These are phyloP conservation scores for Rhizopogon vesiculosus DNA, from an alignment of 768 basidiomycete species.

Conservation along the genomic window DNA sequence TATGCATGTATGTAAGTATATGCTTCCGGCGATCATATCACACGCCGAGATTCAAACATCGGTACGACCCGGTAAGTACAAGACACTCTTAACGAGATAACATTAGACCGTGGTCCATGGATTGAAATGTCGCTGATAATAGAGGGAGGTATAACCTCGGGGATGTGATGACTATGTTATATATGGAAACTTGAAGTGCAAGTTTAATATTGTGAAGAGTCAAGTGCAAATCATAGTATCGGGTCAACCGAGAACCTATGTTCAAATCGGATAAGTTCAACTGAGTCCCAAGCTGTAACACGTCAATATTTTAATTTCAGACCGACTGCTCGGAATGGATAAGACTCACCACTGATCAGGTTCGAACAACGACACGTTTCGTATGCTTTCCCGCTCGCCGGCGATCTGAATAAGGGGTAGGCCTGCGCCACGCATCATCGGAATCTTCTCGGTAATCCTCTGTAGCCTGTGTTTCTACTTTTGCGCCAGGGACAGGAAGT, in stretches of 20 bases:
- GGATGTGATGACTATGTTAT: neutral
- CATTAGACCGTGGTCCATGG: neutral
- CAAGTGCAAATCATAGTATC: neutral
- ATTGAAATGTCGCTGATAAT: neutral
- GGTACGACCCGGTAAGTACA: neutral
- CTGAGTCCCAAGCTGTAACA: neutral
- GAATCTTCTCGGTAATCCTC: constrained; percentile 54
- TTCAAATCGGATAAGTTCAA: neutral
- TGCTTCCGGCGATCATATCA: neutral
- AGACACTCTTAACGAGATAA: neutral
- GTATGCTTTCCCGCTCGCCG: constrained; percentile 80
- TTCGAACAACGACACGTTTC: constrained; percentile 59
- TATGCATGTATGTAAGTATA: neutral
- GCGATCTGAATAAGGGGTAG: constrained; percentile 71
- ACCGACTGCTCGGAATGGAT: neutral
- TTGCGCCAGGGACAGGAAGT: constrained; percentile 30
- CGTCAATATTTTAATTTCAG: neutral
- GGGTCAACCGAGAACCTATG: neutral
- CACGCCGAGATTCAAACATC: neutral
- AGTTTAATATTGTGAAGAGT: neutral
- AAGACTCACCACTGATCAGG: constrained; percentile 10
- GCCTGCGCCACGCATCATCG: constrained; percentile 69
- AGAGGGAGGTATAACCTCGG: neutral
- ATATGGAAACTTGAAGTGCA: neutral
- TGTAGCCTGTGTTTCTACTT: constrained; percentile 25